Evolutionary conservation across 1,284 basidiomycete genomes (phyloP).

Genomic region (Moniliella sp.): DNA sequence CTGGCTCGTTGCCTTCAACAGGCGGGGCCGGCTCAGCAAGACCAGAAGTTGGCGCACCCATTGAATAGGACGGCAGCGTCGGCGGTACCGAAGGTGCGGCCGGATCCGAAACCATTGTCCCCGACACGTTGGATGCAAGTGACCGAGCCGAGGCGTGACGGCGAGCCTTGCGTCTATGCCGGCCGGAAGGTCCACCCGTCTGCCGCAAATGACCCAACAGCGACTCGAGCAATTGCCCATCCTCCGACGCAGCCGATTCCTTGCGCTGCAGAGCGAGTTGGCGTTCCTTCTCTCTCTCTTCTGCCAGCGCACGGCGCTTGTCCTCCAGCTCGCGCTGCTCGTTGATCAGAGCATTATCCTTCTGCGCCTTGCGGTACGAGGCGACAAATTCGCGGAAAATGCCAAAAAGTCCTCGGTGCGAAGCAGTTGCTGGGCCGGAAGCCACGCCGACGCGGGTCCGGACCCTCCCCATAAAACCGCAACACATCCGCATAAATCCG

Average conservation of each 20-base stretch:
- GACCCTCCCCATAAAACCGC: conserved; percentile 30
- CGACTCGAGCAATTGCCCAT: conserved; percentile 29
- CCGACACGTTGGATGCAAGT: background rate
- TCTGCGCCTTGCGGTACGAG: conserved; percentile 29
- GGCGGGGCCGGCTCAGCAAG: too few species aligned
- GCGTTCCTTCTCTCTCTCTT: conserved; percentile 25
- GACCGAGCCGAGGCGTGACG: conserved; percentile 2
- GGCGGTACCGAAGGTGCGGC: too few species aligned
- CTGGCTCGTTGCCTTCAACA: too few species aligned
- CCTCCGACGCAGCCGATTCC: conserved; percentile 27
- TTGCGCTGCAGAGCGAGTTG: conserved; percentile 22
- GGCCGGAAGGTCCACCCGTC: conserved; percentile 20
- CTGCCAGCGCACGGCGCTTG: conserved; percentile 20
- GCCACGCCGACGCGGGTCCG: conserved; percentile 26
- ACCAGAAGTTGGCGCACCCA: too few species aligned
- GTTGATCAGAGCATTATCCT: conserved; percentile 21
- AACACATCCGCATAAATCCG: conserved; percentile 24
- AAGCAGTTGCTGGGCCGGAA: conserved; percentile 19
- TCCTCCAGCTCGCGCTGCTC: conserved; percentile 27
- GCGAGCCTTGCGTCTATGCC: conserved; percentile 19
- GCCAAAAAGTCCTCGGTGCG: conserved; percentile 33
- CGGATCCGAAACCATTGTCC: too few species aligned
- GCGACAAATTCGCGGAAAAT: conserved; percentile 30
- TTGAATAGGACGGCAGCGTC: too few species aligned
- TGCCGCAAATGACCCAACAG: conserved; percentile 20